These are phyloP conservation scores for Moesziomyces antarcticus DNA, from an alignment of 1,284 basidiomycete species.

Conservation along the genomic window DNA sequence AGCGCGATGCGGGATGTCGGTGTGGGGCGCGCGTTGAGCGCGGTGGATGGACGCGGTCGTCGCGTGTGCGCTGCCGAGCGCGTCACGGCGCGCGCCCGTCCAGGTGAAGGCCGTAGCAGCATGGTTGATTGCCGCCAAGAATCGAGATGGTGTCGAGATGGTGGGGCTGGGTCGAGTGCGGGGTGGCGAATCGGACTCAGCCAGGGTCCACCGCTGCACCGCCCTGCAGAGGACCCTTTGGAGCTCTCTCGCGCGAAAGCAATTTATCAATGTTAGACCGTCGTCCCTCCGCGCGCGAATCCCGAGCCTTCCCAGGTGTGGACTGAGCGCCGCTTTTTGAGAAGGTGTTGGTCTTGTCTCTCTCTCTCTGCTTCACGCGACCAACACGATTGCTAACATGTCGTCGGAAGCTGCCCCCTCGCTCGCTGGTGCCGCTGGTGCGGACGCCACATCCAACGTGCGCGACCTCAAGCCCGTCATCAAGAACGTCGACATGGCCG, in stretches of 20 bases:
- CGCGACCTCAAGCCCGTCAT: conserved; percentile 76
- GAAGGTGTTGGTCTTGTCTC: conserved; percentile 20
- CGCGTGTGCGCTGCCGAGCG: conserved; percentile 5
- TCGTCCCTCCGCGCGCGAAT: neutral
- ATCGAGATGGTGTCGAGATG: conserved; percentile 2
- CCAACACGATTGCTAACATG: conserved; percentile 5
- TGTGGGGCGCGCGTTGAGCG: conserved; percentile 2
- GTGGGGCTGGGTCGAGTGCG: neutral
- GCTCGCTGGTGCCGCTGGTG: conserved; percentile 4
- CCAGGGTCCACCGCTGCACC: too few relatives aligned
- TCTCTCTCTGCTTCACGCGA: neutral
- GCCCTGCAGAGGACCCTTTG: too few relatives aligned
- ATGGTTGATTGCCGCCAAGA: neutral
- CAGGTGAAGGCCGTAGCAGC: conserved; percentile 22
- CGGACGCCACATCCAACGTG: conserved; percentile 1
- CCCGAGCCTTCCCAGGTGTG: neutral
- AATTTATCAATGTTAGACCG: too few relatives aligned
- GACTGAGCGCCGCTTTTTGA: too few relatives aligned
- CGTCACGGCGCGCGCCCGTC: conserved; percentile 10
- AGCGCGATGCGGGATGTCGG: neutral
- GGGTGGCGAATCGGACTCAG: neutral
- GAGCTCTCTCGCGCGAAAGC: too few relatives aligned
- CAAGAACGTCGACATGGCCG: conserved; percentile 96
- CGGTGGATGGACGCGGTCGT: conserved; percentile 6
- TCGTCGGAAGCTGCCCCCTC: conserved; percentile 17